Base-by-base conservation (phyloP, 441 rosid genomes). In the Pelargonium fulgidum region DNA sequence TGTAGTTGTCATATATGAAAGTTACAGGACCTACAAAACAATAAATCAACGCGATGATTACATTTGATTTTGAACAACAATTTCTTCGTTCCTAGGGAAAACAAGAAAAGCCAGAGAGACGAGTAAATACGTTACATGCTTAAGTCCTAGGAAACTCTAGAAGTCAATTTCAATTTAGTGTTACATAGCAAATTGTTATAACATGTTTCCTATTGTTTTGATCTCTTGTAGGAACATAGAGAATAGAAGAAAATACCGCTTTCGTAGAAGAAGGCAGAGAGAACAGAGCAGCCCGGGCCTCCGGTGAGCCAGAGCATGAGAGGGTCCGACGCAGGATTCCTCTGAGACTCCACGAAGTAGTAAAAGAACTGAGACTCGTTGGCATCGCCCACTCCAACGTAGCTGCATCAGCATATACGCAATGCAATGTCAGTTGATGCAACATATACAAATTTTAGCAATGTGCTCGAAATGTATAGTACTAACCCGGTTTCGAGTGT, bases 211-310 rank as follows among this genome's bases (percentile, higher is more conserved):
- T 24, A 2, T 24, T 24, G 26, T 2, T 0, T 24, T 24, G 2
- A 24, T 24, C 26, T 24, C 26, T 24, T 24, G 33, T 26, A 26
- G 33, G 3, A 26, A 1, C 33, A 26, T 2, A 26, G 48, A 44
- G 10, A 11, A 4, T n/a, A 48, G 19, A 3, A 54, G 13, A 13
- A 12, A n/a, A 8, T 64, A 73, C 80, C 77, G n/a, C 61, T 67
- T 64, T 77, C 77, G 50, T 73, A 76, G 20, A 76, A 52, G 45
- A 79, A 67, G 8, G 80, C 78, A 6, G 76, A 71, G 72, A 79
- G 78, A 44, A 48, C 75, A 17, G 82, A 76, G 74, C 82, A 76
- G 45, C 82, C 82, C 41, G 82, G 82, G 33, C 82, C 80, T 0
- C 82, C 82, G 0, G 80, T 76, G 22, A 79, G 78, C 82, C 82